Conservation (phyloP, 352 stramenopile species). For the Elongisporangium prolatum region DNA sequence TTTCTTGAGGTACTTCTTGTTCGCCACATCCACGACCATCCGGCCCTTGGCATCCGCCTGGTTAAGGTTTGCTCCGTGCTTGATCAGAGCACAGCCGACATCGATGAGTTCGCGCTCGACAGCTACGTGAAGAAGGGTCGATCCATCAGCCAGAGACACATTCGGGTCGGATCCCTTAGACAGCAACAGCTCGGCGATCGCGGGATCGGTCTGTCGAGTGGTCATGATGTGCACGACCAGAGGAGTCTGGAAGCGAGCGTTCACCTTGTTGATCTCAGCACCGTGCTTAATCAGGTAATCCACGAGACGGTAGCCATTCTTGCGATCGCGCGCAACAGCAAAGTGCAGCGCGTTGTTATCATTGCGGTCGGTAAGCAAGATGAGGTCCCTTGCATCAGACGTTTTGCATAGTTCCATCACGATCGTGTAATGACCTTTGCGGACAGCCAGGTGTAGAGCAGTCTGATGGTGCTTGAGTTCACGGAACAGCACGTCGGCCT, state of each 20-base stretch:
- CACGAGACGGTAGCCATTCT: conserved; percentile 75
- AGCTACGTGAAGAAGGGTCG: conserved; percentile 76
- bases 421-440: conserved; percentile 82
- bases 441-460: conserved; percentile 73
- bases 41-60: conserved; percentile 62
- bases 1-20: conserved; percentile 80
- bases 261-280: conserved; percentile 81
- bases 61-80: conserved; percentile 69
- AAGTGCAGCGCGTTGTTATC: conserved; percentile 86
- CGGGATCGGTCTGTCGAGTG: conserved; percentile 75
- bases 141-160: conserved; percentile 72
- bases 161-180: conserved; percentile 59
- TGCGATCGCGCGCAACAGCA: conserved; percentile 73
- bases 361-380: conserved; percentile 76
- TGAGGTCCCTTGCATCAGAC: conserved; percentile 51
- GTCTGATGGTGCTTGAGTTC: conserved; percentile 86
- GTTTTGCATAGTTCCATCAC: conserved; percentile 85
- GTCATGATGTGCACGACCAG: conserved; percentile 85
- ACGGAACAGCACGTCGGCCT: conserved; percentile 81
- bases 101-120: conserved; percentile 82
- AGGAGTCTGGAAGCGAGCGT: conserved; percentile 70
- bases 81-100: conserved; percentile 67
- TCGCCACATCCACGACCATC: conserved; percentile 70
- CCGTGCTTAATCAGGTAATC: conserved; percentile 84
- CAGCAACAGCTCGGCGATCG: conserved; percentile 73